Percentiles rank a stretch among this genome's conserved stretches.
Conservation (phyloP, 2,329 filamentous ascomycete species). For the Chrysoporthe cubensis region DNA sequence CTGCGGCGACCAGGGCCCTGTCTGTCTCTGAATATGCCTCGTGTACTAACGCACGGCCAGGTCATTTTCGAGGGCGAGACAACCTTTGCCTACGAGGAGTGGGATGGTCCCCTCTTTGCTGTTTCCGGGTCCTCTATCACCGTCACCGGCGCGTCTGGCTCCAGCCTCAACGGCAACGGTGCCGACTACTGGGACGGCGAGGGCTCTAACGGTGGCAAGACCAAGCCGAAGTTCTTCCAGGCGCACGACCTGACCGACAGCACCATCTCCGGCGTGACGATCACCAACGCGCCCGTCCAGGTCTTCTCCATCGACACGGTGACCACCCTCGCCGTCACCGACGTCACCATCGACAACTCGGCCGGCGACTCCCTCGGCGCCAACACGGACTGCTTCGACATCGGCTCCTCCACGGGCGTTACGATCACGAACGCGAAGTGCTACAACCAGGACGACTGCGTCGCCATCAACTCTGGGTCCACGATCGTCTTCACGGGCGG, state of each 20-base stretch:
- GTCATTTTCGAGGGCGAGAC: conserved; percentile 68
- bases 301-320: conserved; percentile 50
- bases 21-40: conserved; percentile 32
- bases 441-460: conserved; percentile 63
- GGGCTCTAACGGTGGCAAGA: conserved; percentile 62
- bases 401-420: conserved; percentile 50
- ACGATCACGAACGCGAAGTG: conserved; percentile 55
- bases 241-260: conserved; percentile 54
- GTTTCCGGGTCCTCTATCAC: conserved; percentile 59
- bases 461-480: conserved; percentile 60
- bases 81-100: conserved; percentile 68
- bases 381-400: conserved; percentile 60
- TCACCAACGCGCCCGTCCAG: conserved; percentile 60
- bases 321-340: conserved; percentile 48
- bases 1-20: conserved; percentile 35
- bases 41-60: conserved; percentile 29
- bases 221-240: conserved; percentile 66
- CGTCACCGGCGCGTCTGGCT: conserved; percentile 55
- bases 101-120: conserved; percentile 65
- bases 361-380: conserved; percentile 53
- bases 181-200: conserved; percentile 63
- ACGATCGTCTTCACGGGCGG: conserved; percentile 44
- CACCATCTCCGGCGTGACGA: conserved; percentile 51
- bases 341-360: conserved; percentile 61
- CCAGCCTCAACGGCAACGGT: conserved; percentile 59